Conservation (phyloP, 495 filamentous ascomycete genomes). For the Clohesyomyces aquaticus region DNA sequence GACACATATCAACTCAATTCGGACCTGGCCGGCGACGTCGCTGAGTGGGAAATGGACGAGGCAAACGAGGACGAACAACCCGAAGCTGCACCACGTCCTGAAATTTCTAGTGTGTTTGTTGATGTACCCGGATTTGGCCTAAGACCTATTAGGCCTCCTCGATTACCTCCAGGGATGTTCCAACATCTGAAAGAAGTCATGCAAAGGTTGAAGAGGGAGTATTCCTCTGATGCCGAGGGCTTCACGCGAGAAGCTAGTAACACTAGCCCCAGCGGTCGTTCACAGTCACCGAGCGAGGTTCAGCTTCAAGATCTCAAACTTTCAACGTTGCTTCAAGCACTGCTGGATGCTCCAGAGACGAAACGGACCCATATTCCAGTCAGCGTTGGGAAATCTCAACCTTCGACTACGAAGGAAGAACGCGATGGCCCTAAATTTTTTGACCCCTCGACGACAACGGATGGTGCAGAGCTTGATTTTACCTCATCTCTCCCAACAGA, state of each 20-base stretch:
- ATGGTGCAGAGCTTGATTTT: constrained; percentile 20
- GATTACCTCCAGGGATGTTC: neutral
- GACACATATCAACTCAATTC: constrained; percentile 42
- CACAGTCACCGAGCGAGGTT: constrained; percentile 15
- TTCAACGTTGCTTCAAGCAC: constrained; percentile 40
- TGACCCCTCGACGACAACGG: constrained; percentile 10
- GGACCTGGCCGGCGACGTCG: constrained; percentile 35
- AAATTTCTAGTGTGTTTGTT: neutral
- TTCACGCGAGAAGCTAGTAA: neutral
- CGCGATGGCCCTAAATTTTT: constrained; percentile 28
- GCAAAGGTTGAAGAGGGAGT: neutral
- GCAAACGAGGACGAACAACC: constrained; percentile 26
- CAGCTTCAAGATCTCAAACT: constrained; percentile 49
- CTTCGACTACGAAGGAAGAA: neutral
- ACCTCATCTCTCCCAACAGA: too few species aligned
- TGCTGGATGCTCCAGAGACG: constrained; percentile 27
- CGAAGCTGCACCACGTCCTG: neutral
- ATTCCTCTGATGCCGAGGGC: neutral
- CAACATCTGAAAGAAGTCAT: neutral
- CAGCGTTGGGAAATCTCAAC: neutral
- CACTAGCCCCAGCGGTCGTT: neutral
- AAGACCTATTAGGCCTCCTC: too few species aligned
- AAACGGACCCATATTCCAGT: constrained; percentile 16
- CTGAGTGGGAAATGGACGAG: constrained; percentile 39
- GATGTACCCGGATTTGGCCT: neutral